Base-by-base conservation (phyloP, 1,139 yeast species). In the Diutina sp. region DNA sequence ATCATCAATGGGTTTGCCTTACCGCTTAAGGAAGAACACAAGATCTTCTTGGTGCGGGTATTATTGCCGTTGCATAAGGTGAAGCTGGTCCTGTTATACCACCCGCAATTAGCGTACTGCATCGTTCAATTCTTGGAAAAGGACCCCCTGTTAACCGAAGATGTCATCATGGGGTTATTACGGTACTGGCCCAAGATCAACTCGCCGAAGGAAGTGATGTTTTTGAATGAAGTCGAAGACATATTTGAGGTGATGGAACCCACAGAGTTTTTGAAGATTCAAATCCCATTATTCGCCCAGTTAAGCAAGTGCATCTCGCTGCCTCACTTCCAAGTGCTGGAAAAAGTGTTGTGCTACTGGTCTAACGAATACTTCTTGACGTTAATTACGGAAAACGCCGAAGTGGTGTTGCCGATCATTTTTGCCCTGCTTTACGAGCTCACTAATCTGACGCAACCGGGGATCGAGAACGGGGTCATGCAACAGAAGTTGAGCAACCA, bases 101-200 rank as follows among this genome's bases (percentile, higher is more conserved):
- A 93, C 68, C 97, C 99, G 50, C 99, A 95, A 70, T 77, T 93
- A 63, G 97, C 98, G 12, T 93, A 93, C 71, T 93, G 99, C 73
- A 88, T 95, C 57, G 96, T 95, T 16, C 99, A 93, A 72, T 93
- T 93, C 69, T 76, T 93, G 65, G 99, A 93, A 65, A 93, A 93
- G 69, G 99, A 93, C 68, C 95, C 97, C 1, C 64, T 82, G 14
- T 77, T 93, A 64, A 93, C 98, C 1, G 98, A 91, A 69, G 98
- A 91, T 68, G 98, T 93, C 30, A 83, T 93, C 44, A 85, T 90
- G 89, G 97, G 97, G 1, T 74, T 93, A 58, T 74, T 93, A 64
- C 81, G 96, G 66, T 95, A 85, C 72, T 93, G 99, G 99, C 99
- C 99, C 56, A 95, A 95, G 70, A 87, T 89, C 57, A 90, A 90